Conservation (phyloP, 352 stramenopile genomes). For the Phytophthora podocarpi region DNA sequence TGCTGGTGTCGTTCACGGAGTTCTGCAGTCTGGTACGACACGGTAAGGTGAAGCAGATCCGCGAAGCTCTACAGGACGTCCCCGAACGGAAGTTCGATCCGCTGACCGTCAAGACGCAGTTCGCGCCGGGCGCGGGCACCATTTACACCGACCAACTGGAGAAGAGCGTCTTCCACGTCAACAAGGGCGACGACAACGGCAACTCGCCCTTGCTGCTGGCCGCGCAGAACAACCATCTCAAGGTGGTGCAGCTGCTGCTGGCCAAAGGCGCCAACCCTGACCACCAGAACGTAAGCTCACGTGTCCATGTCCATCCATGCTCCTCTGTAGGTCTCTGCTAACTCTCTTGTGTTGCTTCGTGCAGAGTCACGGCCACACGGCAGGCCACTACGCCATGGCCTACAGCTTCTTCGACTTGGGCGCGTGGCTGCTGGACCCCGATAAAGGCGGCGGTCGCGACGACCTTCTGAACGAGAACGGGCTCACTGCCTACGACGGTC, state of each 20-base stretch:
- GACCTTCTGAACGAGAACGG: slow-evolving; percentile 92
- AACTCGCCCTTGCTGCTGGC: slow-evolving; percentile 91
- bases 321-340: slow-evolving; percentile 10
- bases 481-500: slow-evolving; percentile 92
- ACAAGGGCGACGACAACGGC: slow-evolving; percentile 90
- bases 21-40: slow-evolving; percentile 87
- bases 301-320: slow-evolving; percentile 18
- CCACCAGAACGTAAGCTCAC: slow-evolving; percentile 91
- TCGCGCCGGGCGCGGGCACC: slow-evolving; percentile 86
- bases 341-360: slow-evolving; percentile 1
- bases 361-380: slow-evolving; percentile 88
- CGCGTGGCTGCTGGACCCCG: slow-evolving; percentile 89
- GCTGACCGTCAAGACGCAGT: slow-evolving; percentile 69
- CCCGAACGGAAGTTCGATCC: slow-evolving; percentile 89
- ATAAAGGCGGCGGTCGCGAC: slow-evolving; percentile 85
- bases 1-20: slow-evolving; percentile 75
- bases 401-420: slow-evolving; percentile 92
- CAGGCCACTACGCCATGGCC: slow-evolving; percentile 93
- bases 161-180: slow-evolving; percentile 89
- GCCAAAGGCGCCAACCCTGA: slow-evolving; percentile 90
- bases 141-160: slow-evolving; percentile 91
- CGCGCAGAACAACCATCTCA: slow-evolving; percentile 89
- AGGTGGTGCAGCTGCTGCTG: slow-evolving; percentile 91
- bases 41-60: slow-evolving; percentile 88
- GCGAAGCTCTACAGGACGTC: slow-evolving; percentile 85